A percentile compares a stretch with the other conserved stretches of the same genome.
These are phyloP conservation scores for Penicillium bialowiezense DNA, from an alignment of 495 filamentous ascomycete species.

Conservation along the genomic window DNA sequence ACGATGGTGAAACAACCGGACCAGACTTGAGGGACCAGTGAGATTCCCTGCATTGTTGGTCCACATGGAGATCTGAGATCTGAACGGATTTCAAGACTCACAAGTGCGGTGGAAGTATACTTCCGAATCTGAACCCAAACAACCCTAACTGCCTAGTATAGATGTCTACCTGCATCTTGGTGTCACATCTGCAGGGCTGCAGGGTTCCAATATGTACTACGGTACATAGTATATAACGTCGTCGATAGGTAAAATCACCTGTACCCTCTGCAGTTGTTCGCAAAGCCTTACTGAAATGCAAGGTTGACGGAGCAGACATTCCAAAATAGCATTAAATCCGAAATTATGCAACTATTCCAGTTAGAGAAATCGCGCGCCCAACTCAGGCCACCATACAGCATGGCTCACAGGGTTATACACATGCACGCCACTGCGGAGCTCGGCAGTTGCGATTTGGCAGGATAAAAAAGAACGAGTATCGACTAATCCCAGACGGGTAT, in stretches of 20 bases:
- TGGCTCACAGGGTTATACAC: not conserved
- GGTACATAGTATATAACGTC: not conserved
- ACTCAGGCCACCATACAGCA: not conserved
- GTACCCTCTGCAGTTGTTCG: too few species aligned
- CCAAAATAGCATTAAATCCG: conserved; percentile 4
- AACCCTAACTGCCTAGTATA: not conserved
- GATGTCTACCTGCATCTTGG: not conserved
- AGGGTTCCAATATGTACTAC: not conserved
- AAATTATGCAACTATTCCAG: conserved; percentile 1
- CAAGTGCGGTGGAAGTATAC: not conserved
- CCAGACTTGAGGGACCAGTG: conserved; percentile 12
- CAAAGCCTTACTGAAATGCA: conserved; percentile 4
- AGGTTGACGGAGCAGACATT: not conserved
- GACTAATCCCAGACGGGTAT: conserved; percentile 14
- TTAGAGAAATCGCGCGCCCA: not conserved
- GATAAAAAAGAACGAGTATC: not conserved
- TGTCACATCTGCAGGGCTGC: not conserved
- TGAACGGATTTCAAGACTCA: not conserved
- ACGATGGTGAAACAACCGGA: conserved; percentile 37
- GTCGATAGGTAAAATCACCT: not conserved
- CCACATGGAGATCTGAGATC: conserved; percentile 12
- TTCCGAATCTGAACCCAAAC: not conserved
- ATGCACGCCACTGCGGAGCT: conserved; percentile 7
- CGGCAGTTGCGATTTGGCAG: conserved; percentile 14
- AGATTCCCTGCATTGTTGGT: conserved; percentile 15